Evolutionary conservation across 768 basidiomycete genomes (phyloP), one percentile per base, ranked within the genome.

Genomic region (Mycena latifolia): DNA sequence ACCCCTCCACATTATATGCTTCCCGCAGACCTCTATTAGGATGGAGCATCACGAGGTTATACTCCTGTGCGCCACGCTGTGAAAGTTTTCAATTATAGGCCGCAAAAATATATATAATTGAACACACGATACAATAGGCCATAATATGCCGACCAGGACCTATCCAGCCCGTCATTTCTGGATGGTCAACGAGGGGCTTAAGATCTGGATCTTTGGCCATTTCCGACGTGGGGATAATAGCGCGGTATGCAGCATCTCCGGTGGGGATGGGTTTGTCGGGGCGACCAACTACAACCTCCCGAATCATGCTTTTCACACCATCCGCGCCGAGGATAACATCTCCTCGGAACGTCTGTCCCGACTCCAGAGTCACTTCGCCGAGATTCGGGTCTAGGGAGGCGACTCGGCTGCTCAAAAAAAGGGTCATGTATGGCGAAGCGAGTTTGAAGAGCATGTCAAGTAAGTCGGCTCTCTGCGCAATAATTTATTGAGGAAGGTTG

Each of bases 161-260:
- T 78, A 90, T 84, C 90, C 90, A 91, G 0, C 80, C 81, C 0
- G 84, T 85, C 80, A 86, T 84, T 59, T 87, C 84, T 0, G 86
- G 80, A 2, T 71, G 74, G 12, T 90, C 87, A 0, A 89, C 80
- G 22, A 92, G 77, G 4, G 75, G 62, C 62, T 76, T 79, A 27
- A 91, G 78, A 12, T 87, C 86, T 0, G 86, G 86, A 67, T 92
- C 86, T 15, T 75, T 73, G 11, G 85, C 56, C 73, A 90, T 77
- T 2, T 79, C 45, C 72, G 78, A 66, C 0, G 87, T 79, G 2
- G 84, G 79, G 47, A 91, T 78, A 31, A 84, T 78, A 12, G 87
- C 86, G 56, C 89, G 82, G 70, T 88, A 91, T 0, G 88, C 89
- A 0, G 87, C 85, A 69, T 91, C 89, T 0, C 89, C 90, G 0